A percentile compares a stretch with the other conserved stretches of the same genome.
Conservation (phyloP, 1,139 yeast species). For the Nakaseomyces nivariensis region DNA sequence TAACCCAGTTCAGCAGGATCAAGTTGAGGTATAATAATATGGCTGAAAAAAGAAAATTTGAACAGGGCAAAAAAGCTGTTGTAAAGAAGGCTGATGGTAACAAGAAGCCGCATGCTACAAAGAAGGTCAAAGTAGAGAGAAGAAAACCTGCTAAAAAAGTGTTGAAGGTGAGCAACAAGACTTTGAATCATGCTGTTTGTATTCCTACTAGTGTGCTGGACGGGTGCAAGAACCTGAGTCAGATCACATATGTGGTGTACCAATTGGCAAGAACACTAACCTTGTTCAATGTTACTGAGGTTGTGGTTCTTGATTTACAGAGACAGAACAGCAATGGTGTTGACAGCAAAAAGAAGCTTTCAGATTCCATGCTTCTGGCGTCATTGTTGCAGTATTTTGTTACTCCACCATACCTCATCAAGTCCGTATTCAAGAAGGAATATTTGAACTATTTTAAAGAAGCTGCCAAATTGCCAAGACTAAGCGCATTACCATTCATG, state of each 20-base stretch:
- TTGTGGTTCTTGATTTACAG: constrained; percentile 51
- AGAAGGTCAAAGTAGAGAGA: neutral
- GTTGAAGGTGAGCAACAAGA: constrained; percentile 16
- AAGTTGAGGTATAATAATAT: neutral
- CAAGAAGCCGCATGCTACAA: too few species aligned
- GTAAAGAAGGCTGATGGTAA: neutral
- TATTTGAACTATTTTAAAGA: constrained; percentile 42
- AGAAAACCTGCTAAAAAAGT: constrained; percentile 6
- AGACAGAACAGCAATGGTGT: neutral
- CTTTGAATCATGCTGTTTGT: constrained; percentile 41
- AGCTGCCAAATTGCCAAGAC: constrained; percentile 62
- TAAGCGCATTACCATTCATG: constrained; percentile 70
- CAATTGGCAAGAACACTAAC: constrained; percentile 73
- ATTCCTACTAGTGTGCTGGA: constrained; percentile 54
- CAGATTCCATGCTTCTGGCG: constrained; percentile 49
- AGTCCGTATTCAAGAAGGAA: constrained; percentile 46
- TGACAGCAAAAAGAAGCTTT: constrained; percentile 13
- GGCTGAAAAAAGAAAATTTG: neutral
- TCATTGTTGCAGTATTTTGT: constrained; percentile 69
- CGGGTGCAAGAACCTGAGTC: constrained; percentile 58
- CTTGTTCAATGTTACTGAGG: constrained; percentile 58
- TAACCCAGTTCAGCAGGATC: too few species aligned
- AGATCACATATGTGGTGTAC: constrained; percentile 61
- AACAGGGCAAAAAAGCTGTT: neutral
- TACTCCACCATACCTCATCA: constrained; percentile 75